Base-by-base conservation (phyloP, 1,139 yeast genomes). In the Blastobotrys indianensis region DNA sequence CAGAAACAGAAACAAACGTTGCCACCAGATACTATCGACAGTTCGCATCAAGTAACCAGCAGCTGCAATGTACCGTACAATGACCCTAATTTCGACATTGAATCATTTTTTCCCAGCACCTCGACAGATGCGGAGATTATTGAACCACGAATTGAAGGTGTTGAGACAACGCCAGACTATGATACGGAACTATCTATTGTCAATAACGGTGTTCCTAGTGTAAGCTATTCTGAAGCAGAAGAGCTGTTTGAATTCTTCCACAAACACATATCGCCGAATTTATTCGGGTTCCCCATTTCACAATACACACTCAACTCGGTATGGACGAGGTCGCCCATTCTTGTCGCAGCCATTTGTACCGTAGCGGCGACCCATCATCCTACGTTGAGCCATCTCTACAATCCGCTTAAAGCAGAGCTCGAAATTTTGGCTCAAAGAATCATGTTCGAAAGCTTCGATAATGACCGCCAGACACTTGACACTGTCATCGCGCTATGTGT, bases 301-400 rank as follows among this genome's bases (percentile, higher is more conserved):
- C 68, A 71, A 45, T 71, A 79, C 45, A 66, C 75, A 0, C 70
- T 78, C 1, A 74, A 75, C 15, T 63, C 63, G 1, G 68, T 79
- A 7, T 80, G 85, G 85, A 63, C 67, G 2, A 56, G 70, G 3
- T 78, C 83, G 28, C 85, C 85, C 0, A 67, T 81, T 2, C 63
- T 81, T 16, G 75, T 80, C 2, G 77, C 80, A 49, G 79, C 85
- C 1, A 75, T 81, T 1, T 75, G 82, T 51, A 72, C 83, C 4
- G 79, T 81, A 13, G 75, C 85, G 0, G 77, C 82, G 23, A 76
- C 79, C 44, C 85, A 80, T 54, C 82, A 80, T 57, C 77, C 82
- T 0, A 52, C 57, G 1, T 65, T 75, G 20, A 63, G 70, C 0
- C 47, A 55, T 17, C 68, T 76, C 48, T 74, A 71, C 40, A 57